Conservation (phyloP, 768 basidiomycete species). For the Russula sp. region DNA sequence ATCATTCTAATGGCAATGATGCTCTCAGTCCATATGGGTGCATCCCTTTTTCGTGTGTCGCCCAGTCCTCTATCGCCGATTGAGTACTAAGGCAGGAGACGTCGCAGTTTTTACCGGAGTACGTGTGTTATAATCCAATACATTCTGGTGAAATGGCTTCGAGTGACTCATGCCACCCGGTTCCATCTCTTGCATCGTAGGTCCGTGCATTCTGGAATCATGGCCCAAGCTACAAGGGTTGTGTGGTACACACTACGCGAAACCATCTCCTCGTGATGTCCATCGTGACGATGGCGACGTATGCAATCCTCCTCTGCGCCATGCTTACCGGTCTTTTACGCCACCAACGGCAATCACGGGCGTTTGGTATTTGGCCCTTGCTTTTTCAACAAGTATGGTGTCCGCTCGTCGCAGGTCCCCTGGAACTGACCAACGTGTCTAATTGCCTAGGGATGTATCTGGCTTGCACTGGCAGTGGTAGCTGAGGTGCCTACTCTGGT, state of each 20-base stretch:
- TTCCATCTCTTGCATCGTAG: neutral
- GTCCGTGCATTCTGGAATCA: neutral
- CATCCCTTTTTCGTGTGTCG: neutral
- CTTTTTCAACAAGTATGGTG: conserved; percentile 4
- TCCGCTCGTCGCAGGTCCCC: too few species aligned
- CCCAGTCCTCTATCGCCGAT: neutral
- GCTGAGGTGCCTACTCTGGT: conserved; percentile 15
- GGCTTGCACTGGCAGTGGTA: conserved; percentile 6
- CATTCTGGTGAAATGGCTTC: neutral
- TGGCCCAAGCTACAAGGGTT: neutral
- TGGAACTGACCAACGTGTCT: neutral
- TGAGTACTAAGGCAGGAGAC: neutral
- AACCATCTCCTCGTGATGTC: conserved; percentile 1
- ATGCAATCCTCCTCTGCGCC: conserved; percentile 1
- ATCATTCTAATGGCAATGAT: neutral
- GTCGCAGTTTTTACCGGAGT: neutral
- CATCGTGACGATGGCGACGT: conserved; percentile 1
- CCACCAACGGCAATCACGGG: neutral
- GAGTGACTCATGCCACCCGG: neutral
- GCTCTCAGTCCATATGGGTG: neutral
- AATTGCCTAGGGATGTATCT: conserved; percentile 5
- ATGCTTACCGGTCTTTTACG: conserved; percentile 6
- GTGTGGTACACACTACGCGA: neutral
- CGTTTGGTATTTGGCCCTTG: conserved; percentile 1
- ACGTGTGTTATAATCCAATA: neutral